These are phyloP conservation scores for Corylus heterophylla DNA, from an alignment of 306 rosid species.

Conservation along the genomic window DNA sequence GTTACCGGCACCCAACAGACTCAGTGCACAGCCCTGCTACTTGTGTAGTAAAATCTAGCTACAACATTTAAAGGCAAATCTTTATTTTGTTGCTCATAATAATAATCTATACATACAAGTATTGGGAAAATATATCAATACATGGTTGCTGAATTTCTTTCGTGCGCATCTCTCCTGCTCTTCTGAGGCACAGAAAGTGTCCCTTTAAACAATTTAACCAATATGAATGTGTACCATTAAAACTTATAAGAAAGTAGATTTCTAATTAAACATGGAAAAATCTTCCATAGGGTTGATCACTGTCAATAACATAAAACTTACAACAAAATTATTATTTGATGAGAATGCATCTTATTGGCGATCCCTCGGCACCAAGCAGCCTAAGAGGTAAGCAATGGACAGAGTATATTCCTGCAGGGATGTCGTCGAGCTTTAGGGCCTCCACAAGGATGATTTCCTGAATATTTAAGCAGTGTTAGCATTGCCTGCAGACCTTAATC, in stretches of 20 bases:
- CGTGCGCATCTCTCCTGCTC: no score
- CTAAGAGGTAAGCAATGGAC: constrained; percentile 85
- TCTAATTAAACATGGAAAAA: no score
- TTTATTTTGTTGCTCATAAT: no score
- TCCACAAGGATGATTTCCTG: constrained; percentile 90
- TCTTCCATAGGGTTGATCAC: not conserved
- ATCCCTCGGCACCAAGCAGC: constrained; percentile 87
- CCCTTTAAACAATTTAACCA: not conserved
- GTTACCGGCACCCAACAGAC: no score
- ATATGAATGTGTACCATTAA: not conserved
- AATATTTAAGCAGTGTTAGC: constrained; percentile 26
- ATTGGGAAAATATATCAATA: no score
- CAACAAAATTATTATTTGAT: constrained; percentile 41
- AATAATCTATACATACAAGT: no score
- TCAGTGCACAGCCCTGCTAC: no score
- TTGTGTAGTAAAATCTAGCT: no score
- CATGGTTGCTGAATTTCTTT: no score
- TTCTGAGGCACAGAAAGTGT: not conserved
- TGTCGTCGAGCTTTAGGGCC: constrained; percentile 68
- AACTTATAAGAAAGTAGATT: not conserved
- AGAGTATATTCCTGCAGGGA: constrained; percentile 64
- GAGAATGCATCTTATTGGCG: constrained; percentile 88
- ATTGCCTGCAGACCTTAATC: constrained; percentile 10
- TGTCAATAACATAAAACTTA: not conserved
- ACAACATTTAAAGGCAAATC: no score